Base-by-base conservation (phyloP, 768 basidiomycete genomes). In the Tylopilus subfusipes region DNA sequence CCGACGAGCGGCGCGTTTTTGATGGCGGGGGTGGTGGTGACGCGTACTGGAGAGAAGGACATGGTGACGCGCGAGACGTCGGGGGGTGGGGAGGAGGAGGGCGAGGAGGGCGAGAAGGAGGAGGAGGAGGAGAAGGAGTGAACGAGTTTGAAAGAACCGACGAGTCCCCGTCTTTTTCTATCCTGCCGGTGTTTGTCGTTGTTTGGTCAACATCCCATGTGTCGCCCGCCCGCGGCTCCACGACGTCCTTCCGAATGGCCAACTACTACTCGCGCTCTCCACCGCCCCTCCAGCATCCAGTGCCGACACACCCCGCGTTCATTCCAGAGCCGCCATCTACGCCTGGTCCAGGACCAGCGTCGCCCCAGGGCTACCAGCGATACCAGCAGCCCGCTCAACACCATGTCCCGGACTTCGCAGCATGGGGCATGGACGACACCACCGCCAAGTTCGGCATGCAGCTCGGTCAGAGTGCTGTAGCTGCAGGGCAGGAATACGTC, bases 391-490 rank as follows among this genome's bases (percentile, higher is more conserved):
- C 53, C 71, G 72, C 34, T 67, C 71, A 53, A 64, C 72, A 30
- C 74, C 70, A 30, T 68, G 60, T 68, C 14, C 69, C 76, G 10
- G 75, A 71, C 31, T 88, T 87, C 60, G 78, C 78, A 11, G 84
- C 86, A 14, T 91, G 88, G 88, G 89, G 90, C 0, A 79, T 98
- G 72, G 88, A 97, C 70, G 91, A 91, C 64, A 85, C 93, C 11
- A 98, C 97, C 2, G 91, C 97, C 1, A 89, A 95, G 69, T 86
- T 99, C 67, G 93, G 96, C 21, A 91, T 98, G 83, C 96, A 98
- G 69, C 83, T 98, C 29, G 95, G 96, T 4, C 85, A 85, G 59
- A 90, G 82, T 56, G 96, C 96, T 0, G 88, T 98, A 3, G 85
- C 87, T 7, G 96, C 93, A 0, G 96, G 97, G 0, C 93, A 96